Evolutionary conservation across 805 yeast genomes (phyloP), one percentile per base, ranked within the genome.

Genomic region (Kuraishia floccosa): DNA sequence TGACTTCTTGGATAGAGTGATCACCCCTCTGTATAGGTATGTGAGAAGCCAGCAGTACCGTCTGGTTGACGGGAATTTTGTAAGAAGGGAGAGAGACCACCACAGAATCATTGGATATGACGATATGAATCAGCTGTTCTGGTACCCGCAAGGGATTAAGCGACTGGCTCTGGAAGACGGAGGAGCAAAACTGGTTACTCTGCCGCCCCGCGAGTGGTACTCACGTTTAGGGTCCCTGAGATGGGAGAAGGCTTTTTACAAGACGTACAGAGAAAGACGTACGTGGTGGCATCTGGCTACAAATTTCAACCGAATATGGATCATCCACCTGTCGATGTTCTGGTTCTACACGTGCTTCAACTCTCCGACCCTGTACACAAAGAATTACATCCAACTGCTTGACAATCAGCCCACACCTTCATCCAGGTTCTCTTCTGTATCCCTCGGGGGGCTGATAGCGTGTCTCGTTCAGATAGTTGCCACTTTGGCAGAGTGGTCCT

Each of bases 31-130:
- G 12, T 69, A 79, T 57, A 51, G 56, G 32, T 84, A 64, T 47
- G 60, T 82, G 23, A 66, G 79, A 39, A 70, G 68, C 37, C 94
- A 85, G 56, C 79, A 76, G 18, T 77, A 71, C 49, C 48, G 63
- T 6, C 47, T 49, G 34, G 41, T 40, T 14, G 69, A 72, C 28
- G 83, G 78, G 3, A 58, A 56, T 32, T 72, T 66, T 56, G 62
- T 65, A 23, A 71, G 75, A 52, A 71, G 75, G 37, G 86, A 75
- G 44, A 67, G 67, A 42, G 91, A 84, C 55, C 91, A 76, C 60
- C 49, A 63, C 50, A 49, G 68, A 40, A 60, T 76, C 48, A 47
- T 75, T 50, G 68, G 82, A 38, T 52, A 79, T 40, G 76, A 69
- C 43, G 76, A 69, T 39, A 47, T 67, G 24, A 68, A 69, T 39